A percentile compares a stretch with the other conserved stretches of the same genome.
phyloP scores from a whole-genome alignment of 192 early-diverging fungal species.

The Haplosporangium gracile region DNA sequence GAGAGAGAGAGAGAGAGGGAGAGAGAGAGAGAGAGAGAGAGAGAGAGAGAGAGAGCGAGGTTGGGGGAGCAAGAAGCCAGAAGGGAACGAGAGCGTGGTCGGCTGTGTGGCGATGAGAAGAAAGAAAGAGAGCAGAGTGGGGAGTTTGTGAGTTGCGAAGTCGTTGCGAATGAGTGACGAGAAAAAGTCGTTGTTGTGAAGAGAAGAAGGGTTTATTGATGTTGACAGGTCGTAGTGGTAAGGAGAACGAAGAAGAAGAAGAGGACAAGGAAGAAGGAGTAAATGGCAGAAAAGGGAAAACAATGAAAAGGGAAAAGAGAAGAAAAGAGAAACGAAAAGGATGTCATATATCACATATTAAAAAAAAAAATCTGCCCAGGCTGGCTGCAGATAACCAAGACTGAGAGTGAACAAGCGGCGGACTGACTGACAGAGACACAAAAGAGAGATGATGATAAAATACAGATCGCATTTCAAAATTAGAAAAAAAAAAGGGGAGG shows the following conservation, averaged over 20 bases:
- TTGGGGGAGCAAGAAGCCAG: not conserved
- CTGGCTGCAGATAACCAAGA: not conserved
- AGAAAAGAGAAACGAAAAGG: not conserved
- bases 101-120: conserved; percentile 2
- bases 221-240: not conserved
- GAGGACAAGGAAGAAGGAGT: not conserved
- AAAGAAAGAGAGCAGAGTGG: not conserved
- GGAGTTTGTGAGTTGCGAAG: not conserved
- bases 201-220: not conserved
- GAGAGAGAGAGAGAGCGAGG: too few relatives aligned
- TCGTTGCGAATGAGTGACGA: not conserved
- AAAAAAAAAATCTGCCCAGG: not conserved
- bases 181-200: not conserved
- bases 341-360: conserved; percentile 1
- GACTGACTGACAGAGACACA: too few relatives aligned
- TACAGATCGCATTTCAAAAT: conserved; percentile 1
- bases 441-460: not conserved
- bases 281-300: conserved; percentile 1
- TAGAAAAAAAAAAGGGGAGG: not conserved
- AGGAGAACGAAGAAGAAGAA: not conserved
- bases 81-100: conserved; percentile 3
- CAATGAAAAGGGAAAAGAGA: not conserved
- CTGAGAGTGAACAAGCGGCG: not conserved
- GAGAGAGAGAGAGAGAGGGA: too few relatives aligned
- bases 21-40: too few relatives aligned